Evolutionary conservation across 148 eudicot genomes (phyloP).

Genomic region (Salicornia ramosissima): DNA sequence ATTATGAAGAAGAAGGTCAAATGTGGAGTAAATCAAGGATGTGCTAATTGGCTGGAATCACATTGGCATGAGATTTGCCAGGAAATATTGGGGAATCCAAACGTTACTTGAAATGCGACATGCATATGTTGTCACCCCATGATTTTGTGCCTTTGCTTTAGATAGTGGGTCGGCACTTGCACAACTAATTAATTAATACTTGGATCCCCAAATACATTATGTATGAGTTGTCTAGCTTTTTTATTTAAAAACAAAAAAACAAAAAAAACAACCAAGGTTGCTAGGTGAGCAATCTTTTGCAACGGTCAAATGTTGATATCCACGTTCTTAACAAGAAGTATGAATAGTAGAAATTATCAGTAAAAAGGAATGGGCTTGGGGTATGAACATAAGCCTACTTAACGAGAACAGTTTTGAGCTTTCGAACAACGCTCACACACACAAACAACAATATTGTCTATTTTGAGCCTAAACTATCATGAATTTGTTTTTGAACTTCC

Average conservation of each 20-base stretch:
- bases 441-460: no score
- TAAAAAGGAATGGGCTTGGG: no score
- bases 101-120: background rate
- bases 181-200: background rate
- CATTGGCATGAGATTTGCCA: background rate
- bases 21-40: background rate
- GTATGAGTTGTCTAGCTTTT: slow-evolving; percentile 11
- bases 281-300: background rate
- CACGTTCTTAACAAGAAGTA: no score
- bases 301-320: slow-evolving; percentile 23
- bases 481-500: no score
- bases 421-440: no score
- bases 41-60: background rate
- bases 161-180: background rate
- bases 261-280: no score
- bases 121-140: background rate
- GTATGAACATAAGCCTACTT: no score
- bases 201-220: background rate
- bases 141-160: slow-evolving; percentile 4
- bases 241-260: slow-evolving; percentile 3
- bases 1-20: background rate
- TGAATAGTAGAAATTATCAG: no score
- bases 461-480: no score
- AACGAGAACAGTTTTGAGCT: no score
- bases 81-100: background rate